Evolutionary conservation across 208 protist species (phyloP).

Genomic region (Trypanosoma melophagium): DNA sequence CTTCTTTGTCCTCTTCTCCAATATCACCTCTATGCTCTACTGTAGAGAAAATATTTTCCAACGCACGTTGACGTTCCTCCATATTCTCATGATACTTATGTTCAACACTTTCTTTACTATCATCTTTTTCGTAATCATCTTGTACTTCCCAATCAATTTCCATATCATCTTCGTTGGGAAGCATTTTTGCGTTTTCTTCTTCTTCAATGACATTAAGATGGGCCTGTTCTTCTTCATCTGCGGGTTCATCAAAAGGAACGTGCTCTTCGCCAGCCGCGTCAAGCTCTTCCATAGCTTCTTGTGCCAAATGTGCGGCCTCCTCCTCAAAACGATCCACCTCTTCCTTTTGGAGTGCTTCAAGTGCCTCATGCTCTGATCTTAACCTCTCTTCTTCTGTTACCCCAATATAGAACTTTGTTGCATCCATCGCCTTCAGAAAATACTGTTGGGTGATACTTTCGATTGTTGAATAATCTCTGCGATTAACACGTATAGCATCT

Average conservation of each 20-base stretch:
- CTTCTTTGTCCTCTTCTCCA: constrained; percentile 28
- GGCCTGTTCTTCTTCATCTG: constrained; percentile 27
- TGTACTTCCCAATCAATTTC: constrained; percentile 15
- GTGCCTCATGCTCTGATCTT: constrained; percentile 26
- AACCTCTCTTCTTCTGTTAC: constrained; percentile 29
- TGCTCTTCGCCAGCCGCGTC: constrained; percentile 36
- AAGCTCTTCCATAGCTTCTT: constrained; percentile 38
- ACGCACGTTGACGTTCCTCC: constrained; percentile 17
- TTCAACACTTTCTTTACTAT: constrained; percentile 14
- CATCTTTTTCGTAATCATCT: constrained; percentile 13
- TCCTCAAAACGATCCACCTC: constrained; percentile 36
- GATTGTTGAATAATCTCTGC: constrained; percentile 18
- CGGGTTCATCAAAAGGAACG: constrained; percentile 20
- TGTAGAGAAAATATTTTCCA: constrained; percentile 19
- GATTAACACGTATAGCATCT: constrained; percentile 26
- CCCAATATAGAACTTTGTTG: constrained; percentile 36
- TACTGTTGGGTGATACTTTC: constrained; percentile 33
- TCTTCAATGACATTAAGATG: constrained; percentile 31
- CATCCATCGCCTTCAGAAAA: constrained; percentile 32
- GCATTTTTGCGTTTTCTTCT: constrained; percentile 20
- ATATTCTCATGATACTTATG: constrained; percentile 21
- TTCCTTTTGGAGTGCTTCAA: constrained; percentile 31
- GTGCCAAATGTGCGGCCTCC: constrained; percentile 32
- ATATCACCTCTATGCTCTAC: constrained; percentile 27
- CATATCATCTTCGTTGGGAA: constrained; percentile 37